Percentiles rank a stretch among this genome's conserved stretches.
Evolutionary conservation across 257 asterid species (phyloP).

Genomic region (Solanum appendiculatum): DNA sequence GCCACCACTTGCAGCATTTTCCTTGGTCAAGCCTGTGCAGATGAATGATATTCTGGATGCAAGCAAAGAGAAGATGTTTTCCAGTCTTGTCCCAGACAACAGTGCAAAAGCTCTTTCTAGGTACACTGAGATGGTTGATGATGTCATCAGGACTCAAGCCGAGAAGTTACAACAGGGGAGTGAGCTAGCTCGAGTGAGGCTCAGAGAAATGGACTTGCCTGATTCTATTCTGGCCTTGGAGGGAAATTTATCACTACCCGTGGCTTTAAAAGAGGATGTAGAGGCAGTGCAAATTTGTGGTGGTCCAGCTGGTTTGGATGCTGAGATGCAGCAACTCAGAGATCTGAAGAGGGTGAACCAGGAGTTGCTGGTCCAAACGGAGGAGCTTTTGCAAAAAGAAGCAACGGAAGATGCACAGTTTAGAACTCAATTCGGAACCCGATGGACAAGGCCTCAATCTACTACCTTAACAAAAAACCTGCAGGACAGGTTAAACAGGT

Average conservation of each 20-base stretch:
- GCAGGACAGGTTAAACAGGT: slow-evolving; percentile 80
- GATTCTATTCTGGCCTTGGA: slow-evolving; percentile 88
- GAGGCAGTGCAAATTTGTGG: slow-evolving; percentile 97
- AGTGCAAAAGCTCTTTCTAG: slow-evolving; percentile 94
- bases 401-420: slow-evolving; percentile 83
- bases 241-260: slow-evolving; percentile 62
- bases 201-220: slow-evolving; percentile 95
- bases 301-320: slow-evolving; percentile 90
- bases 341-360: slow-evolving; percentile 94
- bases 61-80: slow-evolving; percentile 79
- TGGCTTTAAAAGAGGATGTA: slow-evolving; percentile 67
- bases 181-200: slow-evolving; percentile 93
- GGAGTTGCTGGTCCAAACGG: slow-evolving; percentile 78
- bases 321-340: slow-evolving; percentile 84
- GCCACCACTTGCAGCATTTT: slow-evolving; percentile 73
- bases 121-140: slow-evolving; percentile 97
- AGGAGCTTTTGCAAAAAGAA: slow-evolving; percentile 93
- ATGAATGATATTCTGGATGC: slow-evolving; percentile 89
- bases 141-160: slow-evolving; percentile 82
- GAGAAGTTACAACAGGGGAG: slow-evolving; percentile 98
- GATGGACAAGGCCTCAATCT: slow-evolving; percentile 98
- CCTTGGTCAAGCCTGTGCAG: slow-evolving; percentile 91
- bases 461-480: slow-evolving; percentile 80
- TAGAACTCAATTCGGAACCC: slow-evolving; percentile 87
- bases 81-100: slow-evolving; percentile 89